These are phyloP conservation scores for Acer campestre DNA, from an alignment of 345 rosid genomes.

Conservation along the genomic window DNA sequence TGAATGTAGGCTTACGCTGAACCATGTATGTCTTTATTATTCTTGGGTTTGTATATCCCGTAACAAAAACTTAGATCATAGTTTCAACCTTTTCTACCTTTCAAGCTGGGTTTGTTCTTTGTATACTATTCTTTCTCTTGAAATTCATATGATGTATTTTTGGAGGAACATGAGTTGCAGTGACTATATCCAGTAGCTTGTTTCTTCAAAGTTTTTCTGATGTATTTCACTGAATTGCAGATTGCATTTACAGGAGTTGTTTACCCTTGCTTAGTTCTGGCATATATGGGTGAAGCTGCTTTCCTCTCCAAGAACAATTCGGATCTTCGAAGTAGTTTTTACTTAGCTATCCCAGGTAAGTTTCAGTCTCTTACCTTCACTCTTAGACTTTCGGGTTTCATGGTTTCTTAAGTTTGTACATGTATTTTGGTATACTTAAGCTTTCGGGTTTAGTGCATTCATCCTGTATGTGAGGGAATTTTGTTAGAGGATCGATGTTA, in stretches of 20 bases:
- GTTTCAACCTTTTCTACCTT: no score
- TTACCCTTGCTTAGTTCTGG: constrained; percentile 40
- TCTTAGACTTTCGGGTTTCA: no score
- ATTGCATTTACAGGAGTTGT: constrained; percentile 38
- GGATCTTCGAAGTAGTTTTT: constrained; percentile 37
- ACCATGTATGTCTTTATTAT: no score
- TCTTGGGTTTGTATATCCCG: no score
- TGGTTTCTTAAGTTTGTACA: no score
- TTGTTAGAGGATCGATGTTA: background rate
- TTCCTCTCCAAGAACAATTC: constrained; percentile 38
- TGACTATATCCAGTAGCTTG: background rate
- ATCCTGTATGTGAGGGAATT: background rate
- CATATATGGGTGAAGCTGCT: constrained; percentile 49
- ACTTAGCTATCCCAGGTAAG: constrained; percentile 37
- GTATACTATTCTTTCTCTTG: background rate
- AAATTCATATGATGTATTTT: background rate
- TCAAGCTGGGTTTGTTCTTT: background rate
- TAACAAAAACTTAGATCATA: no score
- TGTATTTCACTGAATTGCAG: constrained; percentile 25
- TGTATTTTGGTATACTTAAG: no score
- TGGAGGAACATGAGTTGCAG: no score
- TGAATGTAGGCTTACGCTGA: no score
- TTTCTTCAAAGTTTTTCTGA: background rate
- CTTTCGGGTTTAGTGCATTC: background rate
- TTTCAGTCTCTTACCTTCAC: no score